A percentile compares a stretch with the other conserved stretches of the same genome.
Conservation (phyloP, 148 eudicot species). For the Arbutus unedo region DNA sequence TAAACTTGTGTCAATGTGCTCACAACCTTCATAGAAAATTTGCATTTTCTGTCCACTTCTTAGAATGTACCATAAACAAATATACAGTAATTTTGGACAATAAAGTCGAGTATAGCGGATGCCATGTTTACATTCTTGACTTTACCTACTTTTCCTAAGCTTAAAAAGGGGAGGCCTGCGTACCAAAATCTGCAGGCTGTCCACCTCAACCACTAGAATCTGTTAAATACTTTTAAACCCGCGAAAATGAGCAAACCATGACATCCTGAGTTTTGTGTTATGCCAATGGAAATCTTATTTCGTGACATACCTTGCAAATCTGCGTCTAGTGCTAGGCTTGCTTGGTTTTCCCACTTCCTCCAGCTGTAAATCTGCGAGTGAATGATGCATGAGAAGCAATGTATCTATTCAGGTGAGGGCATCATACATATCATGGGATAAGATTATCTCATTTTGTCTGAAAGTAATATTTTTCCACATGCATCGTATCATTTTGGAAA, state of each 20-base stretch:
- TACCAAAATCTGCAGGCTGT: not conserved
- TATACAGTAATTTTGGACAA: not conserved
- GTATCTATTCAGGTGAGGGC: not conserved
- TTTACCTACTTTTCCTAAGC: not conserved
- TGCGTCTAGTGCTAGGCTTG: conserved; percentile 50
- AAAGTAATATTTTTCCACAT: not conserved
- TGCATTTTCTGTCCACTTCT: too few relatives aligned
- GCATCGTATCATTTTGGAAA: not conserved
- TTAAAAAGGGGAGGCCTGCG: not conserved
- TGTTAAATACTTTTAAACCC: not conserved
- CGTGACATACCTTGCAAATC: conserved; percentile 45
- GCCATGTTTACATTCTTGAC: not conserved
- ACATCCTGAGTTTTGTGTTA: not conserved
- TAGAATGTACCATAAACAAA: too few relatives aligned
- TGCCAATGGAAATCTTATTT: not conserved
- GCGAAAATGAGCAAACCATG: not conserved
- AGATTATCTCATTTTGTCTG: not conserved
- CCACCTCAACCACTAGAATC: not conserved
- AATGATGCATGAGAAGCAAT: not conserved
- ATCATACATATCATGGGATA: not conserved
- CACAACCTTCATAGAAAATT: too few relatives aligned
- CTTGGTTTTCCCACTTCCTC: conserved; percentile 96
- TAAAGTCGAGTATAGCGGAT: not conserved
- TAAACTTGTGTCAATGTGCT: too few relatives aligned
- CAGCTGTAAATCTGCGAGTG: conserved; percentile 86